phyloP scores from a whole-genome alignment of 768 basidiomycete genomes.

The Galerina sulciceps region DNA sequence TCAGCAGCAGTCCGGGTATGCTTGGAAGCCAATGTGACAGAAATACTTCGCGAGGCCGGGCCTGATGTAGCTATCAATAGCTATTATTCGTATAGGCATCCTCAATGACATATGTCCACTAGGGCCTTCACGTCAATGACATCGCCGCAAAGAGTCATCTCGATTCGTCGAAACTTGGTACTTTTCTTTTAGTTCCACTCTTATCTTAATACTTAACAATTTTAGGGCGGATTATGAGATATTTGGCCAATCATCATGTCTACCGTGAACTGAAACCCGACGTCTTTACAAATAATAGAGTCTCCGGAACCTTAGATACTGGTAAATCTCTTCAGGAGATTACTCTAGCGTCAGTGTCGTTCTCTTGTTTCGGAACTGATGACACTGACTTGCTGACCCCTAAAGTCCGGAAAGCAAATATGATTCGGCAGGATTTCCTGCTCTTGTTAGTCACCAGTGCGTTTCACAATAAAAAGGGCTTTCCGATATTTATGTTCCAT shows the following conservation, averaged over 20 bases:
- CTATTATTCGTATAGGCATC: background rate
- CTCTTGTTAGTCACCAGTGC: slow-evolving; percentile 2
- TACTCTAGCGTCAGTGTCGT: slow-evolving; percentile 25
- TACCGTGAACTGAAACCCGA: slow-evolving; percentile 40
- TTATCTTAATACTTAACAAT: background rate
- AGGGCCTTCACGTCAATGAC: slow-evolving; percentile 38
- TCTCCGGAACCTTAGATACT: slow-evolving; percentile 39
- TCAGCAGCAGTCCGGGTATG: slow-evolving; percentile 34
- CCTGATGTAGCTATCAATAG: slow-evolving; percentile 24
- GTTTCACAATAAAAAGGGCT: background rate
- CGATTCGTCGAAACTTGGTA: slow-evolving; percentile 38
- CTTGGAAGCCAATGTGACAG: slow-evolving; percentile 38
- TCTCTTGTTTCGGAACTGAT: background rate
- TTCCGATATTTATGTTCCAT: background rate
- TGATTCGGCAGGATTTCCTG: background rate
- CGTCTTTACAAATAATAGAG: slow-evolving; percentile 42
- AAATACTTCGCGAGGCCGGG: slow-evolving; percentile 46
- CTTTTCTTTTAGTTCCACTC: background rate
- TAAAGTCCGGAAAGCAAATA: slow-evolving; percentile 27
- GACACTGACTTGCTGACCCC: slow-evolving; percentile 6
- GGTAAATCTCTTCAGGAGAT: slow-evolving; percentile 31
- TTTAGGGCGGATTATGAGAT: slow-evolving; percentile 40
- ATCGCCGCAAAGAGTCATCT: slow-evolving; percentile 34
- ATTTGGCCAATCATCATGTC: slow-evolving; percentile 41
- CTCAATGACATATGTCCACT: background rate